Evolutionary conservation across 73 alveolate species (phyloP), one percentile per base, ranked within the genome.

Genomic region (Paramecium primaurelia): DNA sequence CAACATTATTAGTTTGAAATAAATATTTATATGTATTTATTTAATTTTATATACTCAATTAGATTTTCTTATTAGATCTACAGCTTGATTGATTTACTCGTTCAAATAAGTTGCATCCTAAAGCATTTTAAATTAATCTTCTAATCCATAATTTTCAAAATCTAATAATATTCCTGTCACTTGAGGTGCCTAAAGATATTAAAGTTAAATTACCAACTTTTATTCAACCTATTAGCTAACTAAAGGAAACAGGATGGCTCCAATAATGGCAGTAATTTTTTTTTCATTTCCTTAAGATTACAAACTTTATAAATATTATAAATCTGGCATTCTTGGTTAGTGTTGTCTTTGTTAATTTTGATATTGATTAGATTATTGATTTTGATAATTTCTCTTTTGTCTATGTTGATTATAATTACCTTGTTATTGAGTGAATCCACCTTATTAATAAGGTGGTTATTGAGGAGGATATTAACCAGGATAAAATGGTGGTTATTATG

Each of bases 41-140:
- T 54, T 54, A 64, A 64, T 64, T 64, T 32, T 64, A 64, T 64
- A 32, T 64, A 64, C 84, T 64, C 84, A 64, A 34, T 28, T 12
- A 64, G 87, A 73, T 25, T 73, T 73, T 42, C 37, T 45, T 80
- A 80, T 18, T 26, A 45, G 58, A 22, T 80, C 91, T 26, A 80
- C 51, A 80, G 91, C 91, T 26, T 80, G 30, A 22, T 80, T 80
- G 91, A 80, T 80, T 25, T 80, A 10, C 91, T 80, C 91, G 51
- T 18, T 49, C 91, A 80, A 44, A 26, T 49, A 45, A 45, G 91
- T 47, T 25, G 47, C 18, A 49, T 80, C 26, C 47, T 34, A 45
- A 10, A 80, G 34, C 71, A 80, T 42, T 47, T 80, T 45, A 18
- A 20, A 44, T 80, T 80, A 80, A 14, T 80, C 91, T 26, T 80